phyloP scores from a whole-genome alignment of 352 stramenopile genomes.

The Phytophthora vignae region DNA sequence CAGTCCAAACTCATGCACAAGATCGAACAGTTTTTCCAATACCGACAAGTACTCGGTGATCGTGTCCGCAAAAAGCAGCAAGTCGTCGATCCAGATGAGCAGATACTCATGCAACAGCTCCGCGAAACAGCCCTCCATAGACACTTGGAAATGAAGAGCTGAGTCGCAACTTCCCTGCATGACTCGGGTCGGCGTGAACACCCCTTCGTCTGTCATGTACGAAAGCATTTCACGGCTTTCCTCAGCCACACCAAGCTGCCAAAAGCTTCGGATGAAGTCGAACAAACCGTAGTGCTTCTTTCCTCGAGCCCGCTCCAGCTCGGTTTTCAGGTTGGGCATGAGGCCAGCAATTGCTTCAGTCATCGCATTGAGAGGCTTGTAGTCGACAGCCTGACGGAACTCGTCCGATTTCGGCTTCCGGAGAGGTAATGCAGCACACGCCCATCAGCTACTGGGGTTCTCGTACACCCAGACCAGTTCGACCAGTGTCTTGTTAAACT shows the following conservation, averaged over 20 bases:
- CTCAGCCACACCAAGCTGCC: conserved; percentile 16
- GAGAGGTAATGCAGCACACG: conserved; percentile 8
- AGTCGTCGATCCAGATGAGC: conserved; percentile 12
- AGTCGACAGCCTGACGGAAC: conserved; percentile 13
- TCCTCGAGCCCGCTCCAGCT: background rate
- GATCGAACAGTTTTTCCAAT: conserved; percentile 5
- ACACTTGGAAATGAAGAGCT: conserved; percentile 4
- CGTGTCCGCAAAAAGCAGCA: background rate
- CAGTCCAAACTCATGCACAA: background rate
- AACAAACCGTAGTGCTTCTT: conserved; percentile 16
- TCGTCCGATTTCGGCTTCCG: conserved; percentile 2
- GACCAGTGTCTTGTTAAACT: conserved; percentile 15
- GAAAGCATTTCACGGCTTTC: conserved; percentile 23
- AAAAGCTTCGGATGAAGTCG: conserved; percentile 34
- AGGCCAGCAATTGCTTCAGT: conserved; percentile 12
- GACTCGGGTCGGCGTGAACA: conserved; percentile 3
- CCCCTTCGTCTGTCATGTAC: conserved; percentile 30
- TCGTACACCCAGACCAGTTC: conserved; percentile 16
- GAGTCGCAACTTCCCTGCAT: conserved; percentile 15
- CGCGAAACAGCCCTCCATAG: conserved; percentile 3
- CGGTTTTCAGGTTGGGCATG: conserved; percentile 20
- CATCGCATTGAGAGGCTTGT: conserved; percentile 19
- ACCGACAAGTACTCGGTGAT: background rate
- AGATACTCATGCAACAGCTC: background rate
- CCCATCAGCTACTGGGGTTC: conserved; percentile 5